Evolutionary conservation across 805 yeast species (phyloP).

Genomic region (Candida multigemmis): DNA sequence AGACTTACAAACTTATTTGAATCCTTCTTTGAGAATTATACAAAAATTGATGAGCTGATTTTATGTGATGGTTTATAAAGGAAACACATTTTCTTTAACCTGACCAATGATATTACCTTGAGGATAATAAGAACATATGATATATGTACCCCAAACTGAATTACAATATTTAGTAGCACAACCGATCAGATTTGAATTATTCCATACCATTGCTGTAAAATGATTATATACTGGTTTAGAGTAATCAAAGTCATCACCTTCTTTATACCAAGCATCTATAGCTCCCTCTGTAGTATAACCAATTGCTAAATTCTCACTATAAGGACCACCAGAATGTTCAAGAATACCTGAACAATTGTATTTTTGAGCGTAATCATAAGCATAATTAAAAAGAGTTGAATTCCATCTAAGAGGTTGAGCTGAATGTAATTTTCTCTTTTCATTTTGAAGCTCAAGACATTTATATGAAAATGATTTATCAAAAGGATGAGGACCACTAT

Average conservation of each 20-base stretch:
- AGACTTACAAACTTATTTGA: conserved; percentile 53
- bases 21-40: conserved; percentile 42
- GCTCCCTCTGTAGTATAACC: conserved; percentile 27
- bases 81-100: conserved; percentile 14
- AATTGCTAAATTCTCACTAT: conserved; percentile 32
- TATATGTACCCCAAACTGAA: conserved; percentile 23
- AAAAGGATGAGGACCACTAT: conserved; percentile 4
- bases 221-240: conserved; percentile 21
- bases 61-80: conserved; percentile 8
- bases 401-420: conserved; percentile 24
- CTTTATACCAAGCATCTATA: conserved; percentile 31
- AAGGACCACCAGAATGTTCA: conserved; percentile 24
- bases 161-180: conserved; percentile 25
- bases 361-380: conserved; percentile 18
- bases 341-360: conserved; percentile 27
- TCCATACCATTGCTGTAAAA: conserved; percentile 32
- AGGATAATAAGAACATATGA: conserved; percentile 28
- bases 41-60: conserved; percentile 17
- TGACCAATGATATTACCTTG: conserved; percentile 21
- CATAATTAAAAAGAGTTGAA: conserved; percentile 17
- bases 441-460: conserved; percentile 19
- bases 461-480: conserved; percentile 10
- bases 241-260: conserved; percentile 20
- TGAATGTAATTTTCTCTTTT: conserved; percentile 19
- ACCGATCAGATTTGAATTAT: conserved; percentile 18